Conservation (phyloP, 495 filamentous ascomycete species). For the Schizothecium vesticola region DNA sequence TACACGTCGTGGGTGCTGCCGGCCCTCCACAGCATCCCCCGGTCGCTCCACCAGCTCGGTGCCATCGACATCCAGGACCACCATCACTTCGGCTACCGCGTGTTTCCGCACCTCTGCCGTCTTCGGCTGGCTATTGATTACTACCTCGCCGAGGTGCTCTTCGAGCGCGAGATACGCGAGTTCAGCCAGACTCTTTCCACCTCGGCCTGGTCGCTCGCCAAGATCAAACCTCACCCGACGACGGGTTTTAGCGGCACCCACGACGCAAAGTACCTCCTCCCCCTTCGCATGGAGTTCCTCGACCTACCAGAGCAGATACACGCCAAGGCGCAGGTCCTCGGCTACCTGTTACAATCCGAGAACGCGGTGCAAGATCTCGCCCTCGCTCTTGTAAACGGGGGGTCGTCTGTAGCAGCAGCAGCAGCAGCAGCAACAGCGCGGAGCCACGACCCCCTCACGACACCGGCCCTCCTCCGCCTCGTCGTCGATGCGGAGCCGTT, state of each 20-base stretch:
- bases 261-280: constrained; percentile 51
- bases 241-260: constrained; percentile 69
- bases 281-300: constrained; percentile 46
- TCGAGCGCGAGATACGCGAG: constrained; percentile 54
- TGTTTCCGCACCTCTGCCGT: constrained; percentile 47
- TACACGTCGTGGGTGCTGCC: constrained; percentile 45
- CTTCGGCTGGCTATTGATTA: constrained; percentile 53
- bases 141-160: constrained; percentile 55
- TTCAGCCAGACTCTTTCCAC: constrained; percentile 58
- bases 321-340: constrained; percentile 59
- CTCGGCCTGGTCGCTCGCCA: constrained; percentile 60
- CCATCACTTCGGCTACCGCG: background rate
- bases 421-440: too few relatives aligned
- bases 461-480: too few relatives aligned
- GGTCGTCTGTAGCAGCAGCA: too few relatives aligned
- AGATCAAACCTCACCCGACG: constrained; percentile 41
- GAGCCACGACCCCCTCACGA: too few relatives aligned
- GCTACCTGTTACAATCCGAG: constrained; percentile 48
- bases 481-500: too few relatives aligned
- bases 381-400: too few relatives aligned
- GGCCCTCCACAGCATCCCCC: constrained; percentile 19
- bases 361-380: constrained; percentile 34
- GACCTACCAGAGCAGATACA: constrained; percentile 50
- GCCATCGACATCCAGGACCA: constrained; percentile 50
- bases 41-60: constrained; percentile 37